These are phyloP conservation scores for Gyromitra esculenta DNA, from an alignment of 2,329 filamentous ascomycete genomes.

Conservation along the genomic window DNA sequence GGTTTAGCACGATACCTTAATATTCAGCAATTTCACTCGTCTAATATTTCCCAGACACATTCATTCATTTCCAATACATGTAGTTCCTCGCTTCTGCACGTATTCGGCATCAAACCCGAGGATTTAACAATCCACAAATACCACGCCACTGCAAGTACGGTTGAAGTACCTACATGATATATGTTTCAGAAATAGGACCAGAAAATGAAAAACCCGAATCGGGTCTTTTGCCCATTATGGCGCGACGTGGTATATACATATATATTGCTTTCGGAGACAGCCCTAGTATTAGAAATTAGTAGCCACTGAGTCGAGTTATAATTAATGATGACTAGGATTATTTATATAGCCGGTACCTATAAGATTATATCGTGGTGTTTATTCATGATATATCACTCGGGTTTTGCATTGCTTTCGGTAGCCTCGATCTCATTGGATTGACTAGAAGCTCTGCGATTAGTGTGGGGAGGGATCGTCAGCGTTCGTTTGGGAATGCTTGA, in stretches of 20 bases:
- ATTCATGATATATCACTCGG: slow-evolving; percentile 3
- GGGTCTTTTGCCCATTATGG: too few species aligned
- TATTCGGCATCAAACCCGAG: not conserved
- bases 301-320: not conserved
- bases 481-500: slow-evolving; percentile 26
- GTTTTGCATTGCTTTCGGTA: not conserved
- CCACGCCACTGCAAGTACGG: too few species aligned
- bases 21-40: not conserved
- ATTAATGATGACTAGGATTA: not conserved
- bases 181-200: not conserved
- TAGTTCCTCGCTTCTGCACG: not conserved
- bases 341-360: not conserved
- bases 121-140: not conserved
- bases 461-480: not conserved
- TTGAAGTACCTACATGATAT: not conserved
- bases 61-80: not conserved
- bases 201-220: not conserved
- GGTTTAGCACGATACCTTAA: not conserved
- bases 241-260: not conserved
- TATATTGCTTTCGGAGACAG: not conserved
- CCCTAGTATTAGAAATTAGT: not conserved
- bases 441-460: not conserved
- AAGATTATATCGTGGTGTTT: too few species aligned
- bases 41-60: not conserved
- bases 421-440: not conserved